Percentiles rank a stretch among this genome's conserved stretches.
These are phyloP conservation scores for Chimonanthus salicifolius DNA, from an alignment of 164 flowering plant genomes.

Conservation along the genomic window DNA sequence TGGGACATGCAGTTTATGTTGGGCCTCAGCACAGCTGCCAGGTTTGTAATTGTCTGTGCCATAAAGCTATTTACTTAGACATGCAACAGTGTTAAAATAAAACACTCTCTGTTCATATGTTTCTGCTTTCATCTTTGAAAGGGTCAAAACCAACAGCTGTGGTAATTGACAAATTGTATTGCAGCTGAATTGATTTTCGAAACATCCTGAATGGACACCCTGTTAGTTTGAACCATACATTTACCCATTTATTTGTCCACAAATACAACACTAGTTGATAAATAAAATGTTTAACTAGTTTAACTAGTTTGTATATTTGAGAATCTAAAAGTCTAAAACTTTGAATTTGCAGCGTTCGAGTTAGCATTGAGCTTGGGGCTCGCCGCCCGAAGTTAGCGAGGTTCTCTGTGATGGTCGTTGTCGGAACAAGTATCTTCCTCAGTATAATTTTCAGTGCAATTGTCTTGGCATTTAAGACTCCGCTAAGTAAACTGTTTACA, in stretches of 20 bases:
- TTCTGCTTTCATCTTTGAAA: no score
- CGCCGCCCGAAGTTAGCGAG: conserved; percentile 49
- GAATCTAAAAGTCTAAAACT: background rate
- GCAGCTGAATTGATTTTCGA: no score
- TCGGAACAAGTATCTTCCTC: conserved; percentile 33
- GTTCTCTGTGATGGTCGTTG: conserved; percentile 60
- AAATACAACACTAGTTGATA: no score
- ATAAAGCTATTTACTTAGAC: background rate
- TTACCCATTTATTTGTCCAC: background rate
- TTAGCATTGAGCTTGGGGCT: conserved; percentile 74
- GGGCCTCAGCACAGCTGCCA: conserved; percentile 57
- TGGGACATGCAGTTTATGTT: conserved; percentile 71
- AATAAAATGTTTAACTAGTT: background rate
- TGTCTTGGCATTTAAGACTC: conserved; percentile 34
- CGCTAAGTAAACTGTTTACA: conserved; percentile 51
- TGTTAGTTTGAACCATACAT: no score
- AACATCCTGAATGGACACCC: no score
- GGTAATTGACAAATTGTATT: background rate
- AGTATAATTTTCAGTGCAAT: conserved; percentile 44
- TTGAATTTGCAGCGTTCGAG: conserved; percentile 45
- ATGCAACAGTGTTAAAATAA: background rate
- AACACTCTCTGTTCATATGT: no score
- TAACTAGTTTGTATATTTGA: background rate
- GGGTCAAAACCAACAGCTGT: background rate
- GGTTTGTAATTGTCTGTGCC: conserved; percentile 18